Evolutionary conservation across 306 rosid genomes (phyloP).

Genomic region (Chamaecrista fasciculata): DNA sequence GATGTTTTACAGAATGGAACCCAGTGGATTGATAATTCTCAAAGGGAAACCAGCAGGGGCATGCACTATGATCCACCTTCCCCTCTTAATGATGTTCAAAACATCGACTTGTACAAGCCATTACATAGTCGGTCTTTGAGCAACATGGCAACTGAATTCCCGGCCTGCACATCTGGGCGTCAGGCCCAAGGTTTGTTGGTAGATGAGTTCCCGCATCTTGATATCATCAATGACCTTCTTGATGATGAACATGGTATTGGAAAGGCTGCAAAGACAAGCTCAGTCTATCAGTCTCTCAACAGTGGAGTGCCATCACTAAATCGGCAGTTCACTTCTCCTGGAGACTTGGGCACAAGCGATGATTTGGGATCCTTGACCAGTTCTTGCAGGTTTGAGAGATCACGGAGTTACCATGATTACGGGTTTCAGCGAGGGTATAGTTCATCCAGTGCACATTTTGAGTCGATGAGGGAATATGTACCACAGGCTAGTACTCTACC

Average conservation of each 20-base stretch:
- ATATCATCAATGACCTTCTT: constrained; percentile 93
- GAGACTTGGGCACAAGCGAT: constrained; percentile 50
- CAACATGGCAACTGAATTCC: constrained; percentile 43
- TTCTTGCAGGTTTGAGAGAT: constrained; percentile 82
- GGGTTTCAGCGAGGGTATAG: constrained; percentile 58
- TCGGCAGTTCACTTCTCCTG: constrained; percentile 80
- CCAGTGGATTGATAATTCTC: constrained; percentile 71
- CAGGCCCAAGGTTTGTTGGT: constrained; percentile 66
- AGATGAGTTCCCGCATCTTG: constrained; percentile 95
- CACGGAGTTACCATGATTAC: constrained; percentile 74
- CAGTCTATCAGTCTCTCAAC: constrained; percentile 46
- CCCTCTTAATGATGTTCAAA: constrained; percentile 49
- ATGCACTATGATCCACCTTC: constrained; percentile 54
- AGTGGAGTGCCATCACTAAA: constrained; percentile 56
- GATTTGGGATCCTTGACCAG: constrained; percentile 68
- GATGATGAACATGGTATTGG: constrained; percentile 76
- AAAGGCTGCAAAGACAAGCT: constrained; percentile 38
- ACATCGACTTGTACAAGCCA: constrained; percentile 51
- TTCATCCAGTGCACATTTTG: constrained; percentile 51
- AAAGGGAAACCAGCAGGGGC: constrained; percentile 53
- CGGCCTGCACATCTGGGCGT: constrained; percentile 66
- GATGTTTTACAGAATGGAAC: constrained; percentile 60
- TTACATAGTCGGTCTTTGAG: constrained; percentile 49
- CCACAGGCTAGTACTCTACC: constrained; percentile 52
- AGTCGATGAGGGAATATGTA: constrained; percentile 53